These are phyloP conservation scores for Nakaseomyces kungkrabaensis DNA, from an alignment of 1,139 yeast species.

Conservation along the genomic window DNA sequence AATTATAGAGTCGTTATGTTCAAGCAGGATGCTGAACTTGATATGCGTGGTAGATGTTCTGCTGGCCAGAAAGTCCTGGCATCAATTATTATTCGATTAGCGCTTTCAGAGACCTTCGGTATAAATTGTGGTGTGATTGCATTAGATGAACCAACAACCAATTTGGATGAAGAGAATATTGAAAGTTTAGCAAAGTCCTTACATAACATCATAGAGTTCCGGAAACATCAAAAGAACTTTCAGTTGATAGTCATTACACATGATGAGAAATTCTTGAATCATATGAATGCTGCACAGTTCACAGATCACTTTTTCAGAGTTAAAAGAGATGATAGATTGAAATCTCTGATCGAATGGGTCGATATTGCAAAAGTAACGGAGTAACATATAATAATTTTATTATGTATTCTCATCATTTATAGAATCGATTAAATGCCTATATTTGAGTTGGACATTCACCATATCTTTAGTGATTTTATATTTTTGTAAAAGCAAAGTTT, in stretches of 20 bases:
- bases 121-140: constrained; percentile 92
- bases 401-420: neutral
- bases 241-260: constrained; percentile 93
- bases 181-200: constrained; percentile 80
- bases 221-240: constrained; percentile 76
- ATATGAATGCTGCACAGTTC: constrained; percentile 76
- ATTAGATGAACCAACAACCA: constrained; percentile 95
- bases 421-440: constrained; percentile 14
- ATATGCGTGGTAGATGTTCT: constrained; percentile 96
- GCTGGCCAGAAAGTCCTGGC: constrained; percentile 98
- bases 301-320: constrained; percentile 86
- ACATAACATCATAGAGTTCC: constrained; percentile 60
- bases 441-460: constrained; percentile 31
- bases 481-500: constrained; percentile 15
- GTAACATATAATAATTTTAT: constrained; percentile 6
- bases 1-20: constrained; percentile 94
- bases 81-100: constrained; percentile 80
- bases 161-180: constrained; percentile 80
- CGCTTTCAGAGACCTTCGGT: constrained; percentile 94
- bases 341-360: constrained; percentile 57
- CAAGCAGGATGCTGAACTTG: constrained; percentile 83
- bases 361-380: constrained; percentile 33
- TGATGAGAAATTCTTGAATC: constrained; percentile 80
- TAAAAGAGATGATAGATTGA: constrained; percentile 69
- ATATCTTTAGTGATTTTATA: constrained; percentile 32